Evolutionary conservation across 2,329 filamentous ascomycete species (phyloP).

Genomic region (Escovopsis sp.): DNA sequence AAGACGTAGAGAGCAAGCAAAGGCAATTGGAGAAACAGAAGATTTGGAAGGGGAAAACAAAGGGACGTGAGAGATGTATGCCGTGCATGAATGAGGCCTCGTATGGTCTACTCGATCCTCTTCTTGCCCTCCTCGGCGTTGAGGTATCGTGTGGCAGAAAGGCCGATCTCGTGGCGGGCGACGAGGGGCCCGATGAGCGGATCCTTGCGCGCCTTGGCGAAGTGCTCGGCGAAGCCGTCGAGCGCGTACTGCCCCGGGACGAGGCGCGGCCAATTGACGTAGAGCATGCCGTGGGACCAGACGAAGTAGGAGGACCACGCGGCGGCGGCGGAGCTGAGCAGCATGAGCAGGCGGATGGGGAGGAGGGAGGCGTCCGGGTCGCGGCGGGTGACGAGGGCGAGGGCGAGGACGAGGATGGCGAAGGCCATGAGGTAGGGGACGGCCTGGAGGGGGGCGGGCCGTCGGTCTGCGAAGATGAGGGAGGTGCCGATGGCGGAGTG

Average conservation of each 20-base stretch:
- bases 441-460: constrained; percentile 81
- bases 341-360: constrained; percentile 65
- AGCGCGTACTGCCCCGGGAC: constrained; percentile 75
- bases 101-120: constrained; percentile 61
- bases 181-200: constrained; percentile 59
- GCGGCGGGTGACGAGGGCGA: constrained; percentile 58
- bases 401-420: constrained; percentile 66
- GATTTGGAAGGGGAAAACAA: constrained; percentile 5
- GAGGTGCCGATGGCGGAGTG: constrained; percentile 54
- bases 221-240: constrained; percentile 79
- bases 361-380: constrained; percentile 61
- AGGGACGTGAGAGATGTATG: constrained; percentile 1
- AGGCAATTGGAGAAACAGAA: constrained; percentile 4
- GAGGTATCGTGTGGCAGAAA: constrained; percentile 67
- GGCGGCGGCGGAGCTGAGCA: constrained; percentile 60
- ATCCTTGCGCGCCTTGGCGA: constrained; percentile 69
- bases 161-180: constrained; percentile 60
- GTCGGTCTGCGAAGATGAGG: constrained; percentile 66
- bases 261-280: constrained; percentile 96
- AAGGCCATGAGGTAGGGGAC: constrained; percentile 83
- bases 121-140: constrained; percentile 97
- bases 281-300: constrained; percentile 73
- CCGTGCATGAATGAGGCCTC: neutral
- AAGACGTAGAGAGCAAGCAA: constrained; percentile 1
- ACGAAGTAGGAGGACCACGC: constrained; percentile 66